A percentile compares a stretch with the other conserved stretches of the same genome.
These are phyloP conservation scores for Alternaria gansuensis DNA, from an alignment of 2,329 filamentous ascomycete genomes.

Conservation along the genomic window DNA sequence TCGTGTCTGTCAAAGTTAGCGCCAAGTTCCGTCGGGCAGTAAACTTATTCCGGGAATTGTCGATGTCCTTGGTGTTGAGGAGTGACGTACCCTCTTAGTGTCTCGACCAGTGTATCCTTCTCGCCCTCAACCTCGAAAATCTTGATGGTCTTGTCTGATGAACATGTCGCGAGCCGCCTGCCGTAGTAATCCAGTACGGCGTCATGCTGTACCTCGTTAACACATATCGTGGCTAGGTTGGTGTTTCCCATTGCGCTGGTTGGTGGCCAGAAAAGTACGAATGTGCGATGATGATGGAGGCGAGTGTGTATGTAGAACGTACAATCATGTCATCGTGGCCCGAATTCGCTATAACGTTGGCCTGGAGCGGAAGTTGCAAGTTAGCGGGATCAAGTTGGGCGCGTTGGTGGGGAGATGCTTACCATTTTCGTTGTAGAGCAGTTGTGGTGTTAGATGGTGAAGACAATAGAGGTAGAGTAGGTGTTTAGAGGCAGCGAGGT, in stretches of 20 bases:
- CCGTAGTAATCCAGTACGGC: conserved; percentile 99
- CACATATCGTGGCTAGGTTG: conserved; percentile 43
- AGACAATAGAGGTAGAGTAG: neutral
- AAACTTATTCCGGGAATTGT: neutral
- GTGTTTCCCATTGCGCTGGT: conserved; percentile 23
- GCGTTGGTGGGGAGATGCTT: conserved; percentile 24
- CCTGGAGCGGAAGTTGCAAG: conserved; percentile 56
- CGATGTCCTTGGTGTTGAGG: neutral
- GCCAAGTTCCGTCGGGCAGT: neutral
- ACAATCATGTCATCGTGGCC: conserved; percentile 99
- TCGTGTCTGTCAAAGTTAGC: conserved; percentile 74
- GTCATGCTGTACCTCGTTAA: conserved; percentile 75
- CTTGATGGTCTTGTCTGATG: conserved; percentile 98
- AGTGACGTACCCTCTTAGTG: conserved; percentile 82
- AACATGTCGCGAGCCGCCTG: conserved; percentile 93
- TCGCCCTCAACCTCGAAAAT: conserved; percentile 98
- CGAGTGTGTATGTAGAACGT: conserved; percentile 58
- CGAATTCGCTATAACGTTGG: conserved; percentile 83
- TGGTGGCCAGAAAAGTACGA: conserved; percentile 6
- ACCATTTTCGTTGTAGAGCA: conserved; percentile 38
- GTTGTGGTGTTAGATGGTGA: conserved; percentile 3
- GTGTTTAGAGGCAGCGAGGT: conserved; percentile 8
- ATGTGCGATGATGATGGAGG: neutral
- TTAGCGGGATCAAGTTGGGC: conserved; percentile 44
- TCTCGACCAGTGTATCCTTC: conserved; percentile 87